phyloP scores from a whole-genome alignment of 768 basidiomycete genomes.

The Ramaria sp. region DNA sequence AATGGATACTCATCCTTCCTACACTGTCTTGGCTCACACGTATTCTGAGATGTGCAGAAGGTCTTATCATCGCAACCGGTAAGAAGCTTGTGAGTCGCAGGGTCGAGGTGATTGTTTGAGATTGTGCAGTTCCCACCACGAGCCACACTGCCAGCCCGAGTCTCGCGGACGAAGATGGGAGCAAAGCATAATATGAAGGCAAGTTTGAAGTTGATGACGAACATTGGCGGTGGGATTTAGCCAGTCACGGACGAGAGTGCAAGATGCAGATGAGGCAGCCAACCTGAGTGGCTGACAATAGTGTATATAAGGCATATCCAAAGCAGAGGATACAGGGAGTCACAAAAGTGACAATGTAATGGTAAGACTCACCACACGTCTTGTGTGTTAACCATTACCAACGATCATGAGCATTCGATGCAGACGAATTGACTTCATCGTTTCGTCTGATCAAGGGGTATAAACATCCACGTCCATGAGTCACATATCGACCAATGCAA shows the following conservation, averaged over 20 bases:
- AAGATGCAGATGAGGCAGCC: background rate
- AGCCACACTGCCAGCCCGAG: background rate
- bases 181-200: background rate
- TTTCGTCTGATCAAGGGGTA: no score
- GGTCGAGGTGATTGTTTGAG: slow-evolving; percentile 53
- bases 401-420: no score
- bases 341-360: no score
- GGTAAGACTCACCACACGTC: no score
- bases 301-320: no score
- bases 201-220: background rate
- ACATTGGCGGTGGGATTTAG: background rate
- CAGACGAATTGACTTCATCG: no score
- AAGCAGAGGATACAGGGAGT: no score
- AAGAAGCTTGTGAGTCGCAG: slow-evolving; percentile 67
- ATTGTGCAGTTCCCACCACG: background rate
- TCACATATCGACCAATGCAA: no score
- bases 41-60: slow-evolving; percentile 46
- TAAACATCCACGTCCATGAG: no score
- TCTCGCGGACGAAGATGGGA: background rate
- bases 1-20: slow-evolving; percentile 70
- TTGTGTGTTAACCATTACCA: no score
- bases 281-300: background rate
- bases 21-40: slow-evolving; percentile 57
- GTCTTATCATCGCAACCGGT: slow-evolving; percentile 64
- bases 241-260: background rate